Conservation (phyloP, 169 alveolate genomes). For the Eimeria necatrix region DNA sequence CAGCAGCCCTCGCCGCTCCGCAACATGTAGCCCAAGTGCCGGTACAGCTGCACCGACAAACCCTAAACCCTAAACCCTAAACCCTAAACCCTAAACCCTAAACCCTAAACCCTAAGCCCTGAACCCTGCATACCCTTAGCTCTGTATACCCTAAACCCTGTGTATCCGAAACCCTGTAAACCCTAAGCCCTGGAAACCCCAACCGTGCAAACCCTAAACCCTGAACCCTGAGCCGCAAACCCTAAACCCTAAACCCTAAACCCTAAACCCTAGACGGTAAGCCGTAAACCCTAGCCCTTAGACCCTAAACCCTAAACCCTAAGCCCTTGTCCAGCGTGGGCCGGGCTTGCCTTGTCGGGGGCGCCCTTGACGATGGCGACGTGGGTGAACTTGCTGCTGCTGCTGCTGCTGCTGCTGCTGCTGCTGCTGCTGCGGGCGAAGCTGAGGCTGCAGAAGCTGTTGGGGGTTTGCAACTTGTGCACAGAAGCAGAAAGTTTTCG, state of each 20-base stretch:
- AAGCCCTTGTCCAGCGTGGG: not conserved
- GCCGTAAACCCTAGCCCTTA: no score
- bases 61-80: not conserved
- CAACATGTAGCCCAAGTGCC: slow-evolving; percentile 70
- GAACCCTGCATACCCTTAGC: not conserved
- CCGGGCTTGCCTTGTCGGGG: slow-evolving; percentile 88
- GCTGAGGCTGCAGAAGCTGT: slow-evolving; percentile 85
- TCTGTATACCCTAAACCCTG: not conserved
- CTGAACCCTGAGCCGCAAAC: no score
- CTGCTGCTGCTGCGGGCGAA: slow-evolving; percentile 26
- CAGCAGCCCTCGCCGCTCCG: slow-evolving; percentile 68
- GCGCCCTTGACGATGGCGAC: slow-evolving; percentile 95
- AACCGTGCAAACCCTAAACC: not conserved
- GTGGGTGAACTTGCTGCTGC: slow-evolving; percentile 86
- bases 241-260: not conserved
- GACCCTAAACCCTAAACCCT: not conserved
- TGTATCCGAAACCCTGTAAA: no score
- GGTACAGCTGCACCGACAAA: not conserved
- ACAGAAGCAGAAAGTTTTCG: slow-evolving; percentile 94
- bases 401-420: not conserved
- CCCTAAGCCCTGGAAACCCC: not conserved
- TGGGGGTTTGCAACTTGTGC: slow-evolving; percentile 86
- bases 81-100: not conserved
- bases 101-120: not conserved
- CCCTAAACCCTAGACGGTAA: not conserved